Evolutionary conservation across 441 rosid genomes (phyloP).

Genomic region (Manihot esculenta): DNA sequence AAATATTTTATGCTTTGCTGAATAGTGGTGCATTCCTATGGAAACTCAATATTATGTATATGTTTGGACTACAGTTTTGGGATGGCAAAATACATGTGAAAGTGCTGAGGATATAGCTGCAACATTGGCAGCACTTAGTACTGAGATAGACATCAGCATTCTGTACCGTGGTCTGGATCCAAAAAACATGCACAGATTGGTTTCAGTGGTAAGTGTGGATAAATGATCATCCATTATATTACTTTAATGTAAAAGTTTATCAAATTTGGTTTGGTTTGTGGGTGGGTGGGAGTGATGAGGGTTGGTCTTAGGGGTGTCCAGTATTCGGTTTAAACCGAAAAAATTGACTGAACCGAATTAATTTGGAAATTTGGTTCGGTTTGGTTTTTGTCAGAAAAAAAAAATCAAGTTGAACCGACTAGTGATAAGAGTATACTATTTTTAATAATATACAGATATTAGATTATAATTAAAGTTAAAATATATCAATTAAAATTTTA

Average conservation of each 20-base stretch:
- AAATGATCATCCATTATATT: neutral
- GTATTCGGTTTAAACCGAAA: no score
- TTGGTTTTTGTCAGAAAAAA: no score
- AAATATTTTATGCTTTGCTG: constrained; percentile 13
- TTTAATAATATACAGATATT: no score
- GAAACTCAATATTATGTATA: constrained; percentile 5
- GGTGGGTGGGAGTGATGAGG: no score
- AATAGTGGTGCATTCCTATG: constrained; percentile 2
- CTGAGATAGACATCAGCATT: constrained; percentile 80
- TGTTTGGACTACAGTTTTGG: constrained; percentile 63
- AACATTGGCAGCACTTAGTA: constrained; percentile 68
- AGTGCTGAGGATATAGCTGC: constrained; percentile 74
- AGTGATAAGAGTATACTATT: no score
- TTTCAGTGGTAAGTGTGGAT: constrained; percentile 74
- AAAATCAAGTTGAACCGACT: no score
- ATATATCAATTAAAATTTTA: no score
- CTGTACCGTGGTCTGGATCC: constrained; percentile 86
- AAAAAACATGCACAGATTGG: constrained; percentile 57
- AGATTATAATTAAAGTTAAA: no score
- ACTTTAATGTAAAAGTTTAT: neutral
- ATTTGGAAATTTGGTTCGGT: no score
- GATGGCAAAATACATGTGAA: constrained; percentile 97
- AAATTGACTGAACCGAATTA: no score
- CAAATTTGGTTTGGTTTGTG: neutral
- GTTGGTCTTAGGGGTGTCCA: no score